Evolutionary conservation across 345 rosid species (phyloP).

Genomic region (Citropsis articulata): DNA sequence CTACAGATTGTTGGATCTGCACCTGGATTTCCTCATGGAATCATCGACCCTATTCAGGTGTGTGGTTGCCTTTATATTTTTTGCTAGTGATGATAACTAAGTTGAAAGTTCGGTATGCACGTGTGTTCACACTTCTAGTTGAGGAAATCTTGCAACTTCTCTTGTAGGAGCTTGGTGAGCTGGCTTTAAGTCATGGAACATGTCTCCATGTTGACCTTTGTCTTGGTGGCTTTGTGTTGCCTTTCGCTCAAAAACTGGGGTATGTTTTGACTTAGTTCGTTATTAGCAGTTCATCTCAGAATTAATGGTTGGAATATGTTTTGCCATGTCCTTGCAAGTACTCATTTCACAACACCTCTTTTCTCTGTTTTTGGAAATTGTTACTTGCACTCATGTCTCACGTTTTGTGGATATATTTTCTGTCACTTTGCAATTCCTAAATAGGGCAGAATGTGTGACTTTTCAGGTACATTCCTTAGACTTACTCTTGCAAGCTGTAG

Average conservation of each 20-base stretch:
- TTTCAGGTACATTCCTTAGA: not conserved
- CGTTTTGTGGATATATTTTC: not conserved
- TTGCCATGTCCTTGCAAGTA: not conserved
- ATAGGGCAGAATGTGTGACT: not conserved
- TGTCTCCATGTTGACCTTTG: slow-evolving; percentile 98
- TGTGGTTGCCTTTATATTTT: slow-evolving; percentile 11
- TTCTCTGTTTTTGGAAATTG: not conserved
- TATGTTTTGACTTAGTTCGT: slow-evolving; percentile 26
- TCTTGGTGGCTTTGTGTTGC: slow-evolving; percentile 98
- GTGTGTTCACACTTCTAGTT: slow-evolving; percentile 4
- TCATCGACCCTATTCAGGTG: slow-evolving; percentile 96
- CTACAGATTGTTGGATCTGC: slow-evolving; percentile 98
- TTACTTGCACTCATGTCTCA: not conserved
- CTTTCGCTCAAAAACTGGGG: slow-evolving; percentile 94
- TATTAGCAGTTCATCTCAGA: not conserved
- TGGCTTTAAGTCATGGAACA: slow-evolving; percentile 69
- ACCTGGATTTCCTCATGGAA: slow-evolving; percentile 97
- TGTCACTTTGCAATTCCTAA: not conserved
- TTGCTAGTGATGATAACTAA: not conserved
- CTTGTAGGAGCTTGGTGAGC: slow-evolving; percentile 82
- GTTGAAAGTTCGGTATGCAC: slow-evolving; percentile 1
- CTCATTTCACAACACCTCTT: not conserved
- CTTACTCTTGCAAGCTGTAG: not conserved
- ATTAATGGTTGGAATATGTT: not conserved
- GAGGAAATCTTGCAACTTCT: slow-evolving; percentile 10